phyloP scores from a whole-genome alignment of 306 rosid genomes.

The Amphicarpaea edgeworthii region DNA sequence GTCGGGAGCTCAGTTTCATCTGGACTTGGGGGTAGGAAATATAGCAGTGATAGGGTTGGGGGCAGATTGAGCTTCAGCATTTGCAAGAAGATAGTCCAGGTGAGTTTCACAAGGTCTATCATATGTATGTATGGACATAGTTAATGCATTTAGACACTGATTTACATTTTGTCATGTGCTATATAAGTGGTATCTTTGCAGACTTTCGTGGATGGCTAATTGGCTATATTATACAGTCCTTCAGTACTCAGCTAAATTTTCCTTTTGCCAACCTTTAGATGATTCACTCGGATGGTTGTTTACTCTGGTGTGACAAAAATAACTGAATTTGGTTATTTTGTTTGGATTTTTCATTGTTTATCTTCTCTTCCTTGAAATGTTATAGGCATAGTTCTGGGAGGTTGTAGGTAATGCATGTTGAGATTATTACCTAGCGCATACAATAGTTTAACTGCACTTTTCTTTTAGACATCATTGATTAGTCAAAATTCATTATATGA shows the following conservation, averaged over 20 bases:
- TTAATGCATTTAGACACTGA: constrained; percentile 14
- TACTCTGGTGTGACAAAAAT: neutral
- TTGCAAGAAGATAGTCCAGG: constrained; percentile 96
- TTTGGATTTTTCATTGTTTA: neutral
- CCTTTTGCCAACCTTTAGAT: constrained; percentile 18
- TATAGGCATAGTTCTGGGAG: constrained; percentile 8
- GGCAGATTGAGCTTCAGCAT: constrained; percentile 88
- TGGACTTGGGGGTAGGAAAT: constrained; percentile 58
- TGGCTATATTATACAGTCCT: constrained; percentile 19
- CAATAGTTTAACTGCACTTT: neutral
- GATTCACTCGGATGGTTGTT: constrained; percentile 16
- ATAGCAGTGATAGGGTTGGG: constrained; percentile 69
- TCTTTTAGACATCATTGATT: constrained; percentile 10
- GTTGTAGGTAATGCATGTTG: constrained; percentile 25
- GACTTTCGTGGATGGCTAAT: neutral
- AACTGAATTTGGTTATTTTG: constrained; percentile 18
- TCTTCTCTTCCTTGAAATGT: constrained; percentile 32
- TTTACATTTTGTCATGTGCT: constrained; percentile 12
- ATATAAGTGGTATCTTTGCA: neutral
- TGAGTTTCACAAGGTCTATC: constrained; percentile 48
- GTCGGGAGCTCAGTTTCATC: constrained; percentile 59
- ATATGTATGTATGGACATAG: neutral
- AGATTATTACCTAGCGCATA: neutral
- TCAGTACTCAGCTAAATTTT: neutral
- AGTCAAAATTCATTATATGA: constrained; percentile 28